Conservation (phyloP, 163 green algal species). For the Coccomyxa subellipsoidea region DNA sequence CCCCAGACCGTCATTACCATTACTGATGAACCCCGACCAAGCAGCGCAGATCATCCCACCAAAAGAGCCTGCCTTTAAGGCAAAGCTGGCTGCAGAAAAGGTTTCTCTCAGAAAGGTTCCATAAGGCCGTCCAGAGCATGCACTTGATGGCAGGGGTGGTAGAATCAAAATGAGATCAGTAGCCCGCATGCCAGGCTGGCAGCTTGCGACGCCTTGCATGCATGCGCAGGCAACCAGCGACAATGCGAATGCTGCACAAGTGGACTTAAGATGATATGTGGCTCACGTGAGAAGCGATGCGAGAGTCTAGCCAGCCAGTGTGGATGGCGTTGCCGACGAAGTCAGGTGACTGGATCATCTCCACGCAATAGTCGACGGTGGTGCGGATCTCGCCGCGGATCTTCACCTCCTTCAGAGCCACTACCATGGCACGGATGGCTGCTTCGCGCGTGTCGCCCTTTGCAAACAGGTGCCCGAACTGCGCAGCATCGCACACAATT, state of each 20-base stretch:
- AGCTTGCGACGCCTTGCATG: too few relatives aligned
- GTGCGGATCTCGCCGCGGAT: conserved; percentile 90
- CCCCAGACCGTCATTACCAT: too few relatives aligned
- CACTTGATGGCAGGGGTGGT: background rate
- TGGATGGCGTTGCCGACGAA: conserved; percentile 83
- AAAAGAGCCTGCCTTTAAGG: too few relatives aligned
- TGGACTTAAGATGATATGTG: background rate
- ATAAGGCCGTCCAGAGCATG: background rate
- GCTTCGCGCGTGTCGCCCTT: conserved; percentile 76
- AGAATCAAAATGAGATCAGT: too few relatives aligned
- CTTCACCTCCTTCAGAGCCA: conserved; percentile 90
- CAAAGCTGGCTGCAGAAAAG: too few relatives aligned
- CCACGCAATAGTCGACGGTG: conserved; percentile 87
- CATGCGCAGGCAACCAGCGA: background rate
- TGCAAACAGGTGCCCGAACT: conserved; percentile 98
- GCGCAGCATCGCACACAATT: conserved; percentile 20
- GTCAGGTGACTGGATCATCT: conserved; percentile 84
- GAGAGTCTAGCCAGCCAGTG: conserved; percentile 94
- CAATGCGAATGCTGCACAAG: background rate
- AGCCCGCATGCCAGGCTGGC: too few relatives aligned
- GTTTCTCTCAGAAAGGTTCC: background rate
- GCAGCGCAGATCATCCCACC: too few relatives aligned
- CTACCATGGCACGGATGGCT: conserved; percentile 88
- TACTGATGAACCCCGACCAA: too few relatives aligned
- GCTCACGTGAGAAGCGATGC: conserved; percentile 76